phyloP scores from a whole-genome alignment of 768 basidiomycete genomes.

The Leccinum boreale region DNA sequence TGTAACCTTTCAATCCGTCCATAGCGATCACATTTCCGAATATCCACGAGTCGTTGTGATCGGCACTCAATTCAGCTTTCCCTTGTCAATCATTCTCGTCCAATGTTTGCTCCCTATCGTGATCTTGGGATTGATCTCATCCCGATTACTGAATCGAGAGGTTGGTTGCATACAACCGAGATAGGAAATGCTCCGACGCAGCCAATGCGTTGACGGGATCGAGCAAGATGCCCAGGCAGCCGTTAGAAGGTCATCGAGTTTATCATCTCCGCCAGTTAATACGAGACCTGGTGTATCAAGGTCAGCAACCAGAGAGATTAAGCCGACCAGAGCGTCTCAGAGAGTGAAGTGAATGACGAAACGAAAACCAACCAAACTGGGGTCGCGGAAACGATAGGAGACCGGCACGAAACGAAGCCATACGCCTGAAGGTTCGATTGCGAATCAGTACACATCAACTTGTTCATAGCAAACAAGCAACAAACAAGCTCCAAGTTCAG shows the following conservation, averaged over 20 bases:
- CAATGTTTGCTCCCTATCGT: conserved; percentile 20
- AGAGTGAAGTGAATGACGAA: too few species aligned
- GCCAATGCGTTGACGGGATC: conserved; percentile 21
- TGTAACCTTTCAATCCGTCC: conserved; percentile 20
- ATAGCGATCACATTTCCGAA: conserved; percentile 1
- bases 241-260: conserved; percentile 11
- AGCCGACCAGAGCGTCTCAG: too few species aligned
- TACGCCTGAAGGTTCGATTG: too few species aligned
- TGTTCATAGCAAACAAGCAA: too few species aligned
- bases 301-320: too few species aligned
- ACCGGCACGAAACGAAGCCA: too few species aligned
- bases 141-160: conserved; percentile 23
- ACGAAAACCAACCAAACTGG: too few species aligned
- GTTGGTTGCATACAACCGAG: conserved; percentile 12
- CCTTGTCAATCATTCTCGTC: conserved; percentile 21
- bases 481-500: too few species aligned
- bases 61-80: conserved; percentile 20
- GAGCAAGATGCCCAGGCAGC: conserved; percentile 17
- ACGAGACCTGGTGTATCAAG: too few species aligned
- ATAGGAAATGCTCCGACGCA: conserved; percentile 15
- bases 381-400: too few species aligned
- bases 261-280: too few species aligned
- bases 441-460: too few species aligned
- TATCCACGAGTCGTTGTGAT: conserved; percentile 9
- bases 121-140: conserved; percentile 22